Conservation (phyloP, 2,329 filamentous ascomycete genomes). For the Bimuria novae-zelandiae region DNA sequence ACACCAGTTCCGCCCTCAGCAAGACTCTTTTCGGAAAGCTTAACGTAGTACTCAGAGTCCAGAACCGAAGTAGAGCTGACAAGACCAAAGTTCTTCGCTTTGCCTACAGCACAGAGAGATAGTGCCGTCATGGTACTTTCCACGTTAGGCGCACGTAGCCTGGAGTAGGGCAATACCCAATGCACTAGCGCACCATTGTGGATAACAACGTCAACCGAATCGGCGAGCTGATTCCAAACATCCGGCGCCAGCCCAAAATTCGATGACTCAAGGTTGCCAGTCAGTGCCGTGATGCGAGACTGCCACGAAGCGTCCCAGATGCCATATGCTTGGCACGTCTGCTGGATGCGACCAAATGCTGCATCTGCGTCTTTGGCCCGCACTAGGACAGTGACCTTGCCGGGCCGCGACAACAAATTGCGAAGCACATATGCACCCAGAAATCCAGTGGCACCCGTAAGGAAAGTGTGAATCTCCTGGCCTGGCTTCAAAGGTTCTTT, state of each 20-base stretch:
- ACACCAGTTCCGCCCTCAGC: conserved; percentile 67
- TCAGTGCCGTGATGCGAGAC: conserved; percentile 66
- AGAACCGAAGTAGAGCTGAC: conserved; percentile 82
- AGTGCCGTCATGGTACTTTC: conserved; percentile 78
- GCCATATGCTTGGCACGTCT: conserved; percentile 75
- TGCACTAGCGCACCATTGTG: conserved; percentile 77
- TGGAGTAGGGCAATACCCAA: conserved; percentile 79
- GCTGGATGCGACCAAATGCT: conserved; percentile 67
- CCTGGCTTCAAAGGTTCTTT: conserved; percentile 47
- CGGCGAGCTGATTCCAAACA: conserved; percentile 67
- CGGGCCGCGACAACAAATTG: conserved; percentile 70
- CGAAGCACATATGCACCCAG: conserved; percentile 79
- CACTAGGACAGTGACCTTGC: conserved; percentile 75
- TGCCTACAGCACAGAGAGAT: conserved; percentile 74
- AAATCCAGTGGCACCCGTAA: conserved; percentile 92
- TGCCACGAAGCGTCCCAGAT: conserved; percentile 76
- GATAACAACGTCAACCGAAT: conserved; percentile 69
- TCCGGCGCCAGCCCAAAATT: conserved; percentile 71
- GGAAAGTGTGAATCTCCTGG: conserved; percentile 66
- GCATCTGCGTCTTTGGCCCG: conserved; percentile 66
- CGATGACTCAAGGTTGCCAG: conserved; percentile 74
- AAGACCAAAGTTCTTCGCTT: conserved; percentile 79
- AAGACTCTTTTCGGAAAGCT: conserved; percentile 68
- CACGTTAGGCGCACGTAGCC: conserved; percentile 76
- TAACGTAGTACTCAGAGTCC: conserved; percentile 80